Percentiles rank a stretch among this genome's conserved stretches.
These are phyloP conservation scores for Ceratonia siliqua DNA, from an alignment of 306 rosid genomes.

Conservation along the genomic window DNA sequence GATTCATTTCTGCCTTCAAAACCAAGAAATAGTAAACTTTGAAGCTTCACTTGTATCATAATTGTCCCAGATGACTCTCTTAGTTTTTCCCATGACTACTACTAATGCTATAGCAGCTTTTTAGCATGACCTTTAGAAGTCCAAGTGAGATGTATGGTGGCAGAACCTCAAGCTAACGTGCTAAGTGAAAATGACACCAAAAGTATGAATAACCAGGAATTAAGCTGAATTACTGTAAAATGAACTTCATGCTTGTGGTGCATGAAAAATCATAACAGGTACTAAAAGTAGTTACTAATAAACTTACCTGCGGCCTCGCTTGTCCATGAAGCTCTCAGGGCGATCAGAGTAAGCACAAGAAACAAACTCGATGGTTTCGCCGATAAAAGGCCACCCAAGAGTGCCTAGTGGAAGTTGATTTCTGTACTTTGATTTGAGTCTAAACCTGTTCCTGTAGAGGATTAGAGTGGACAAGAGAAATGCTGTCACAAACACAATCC, in stretches of 20 bases:
- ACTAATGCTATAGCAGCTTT: no score
- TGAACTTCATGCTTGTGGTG: no score
- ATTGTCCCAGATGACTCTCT: no score
- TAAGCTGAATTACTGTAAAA: background rate
- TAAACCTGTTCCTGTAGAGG: conserved; percentile 47
- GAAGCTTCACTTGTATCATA: no score
- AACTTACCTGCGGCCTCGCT: conserved; percentile 67
- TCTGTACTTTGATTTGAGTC: conserved; percentile 51
- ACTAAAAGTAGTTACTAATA: background rate
- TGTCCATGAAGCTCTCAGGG: conserved; percentile 87
- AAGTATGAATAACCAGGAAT: background rate
- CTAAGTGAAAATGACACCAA: background rate
- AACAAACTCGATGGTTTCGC: conserved; percentile 85
- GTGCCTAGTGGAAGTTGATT: conserved; percentile 70
- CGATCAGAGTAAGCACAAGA: conserved; percentile 87
- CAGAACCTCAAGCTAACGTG: background rate
- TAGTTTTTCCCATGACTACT: no score
- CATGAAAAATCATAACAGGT: conserved; percentile 1
- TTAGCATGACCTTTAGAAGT: no score
- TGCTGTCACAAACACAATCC: conserved; percentile 57
- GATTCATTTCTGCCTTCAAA: background rate
- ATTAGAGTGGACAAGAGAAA: conserved; percentile 46
- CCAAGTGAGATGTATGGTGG: no score
- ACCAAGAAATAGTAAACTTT: no score
- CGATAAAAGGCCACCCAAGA: conserved; percentile 90